Base-by-base conservation (phyloP, 2,329 filamentous ascomycete genomes). In the Allantophomopsis cytisporea region DNA sequence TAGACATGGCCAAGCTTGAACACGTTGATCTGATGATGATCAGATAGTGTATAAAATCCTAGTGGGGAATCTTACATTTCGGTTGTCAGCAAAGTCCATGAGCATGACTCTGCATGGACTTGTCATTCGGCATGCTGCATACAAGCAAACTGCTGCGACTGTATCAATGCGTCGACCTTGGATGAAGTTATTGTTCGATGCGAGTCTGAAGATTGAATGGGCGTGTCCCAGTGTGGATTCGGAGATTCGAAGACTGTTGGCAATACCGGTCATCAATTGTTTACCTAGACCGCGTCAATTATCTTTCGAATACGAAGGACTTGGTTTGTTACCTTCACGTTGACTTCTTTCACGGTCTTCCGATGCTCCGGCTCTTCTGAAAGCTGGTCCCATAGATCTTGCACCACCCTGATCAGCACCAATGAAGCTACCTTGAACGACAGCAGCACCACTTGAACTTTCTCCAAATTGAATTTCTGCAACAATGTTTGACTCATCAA, bases 391-490 rank as follows among this genome's bases (percentile, higher is more conserved):
- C 52, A 78, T 64, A 48, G 69, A 74, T 20, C 45, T 43, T 2
- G 51, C 50, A 17, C 41, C 47, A 23, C 83, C 85, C 54, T 95
- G 86, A 57, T 88, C 84, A 43, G 86, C 83, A 39, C 78, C 81
- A 44, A 98, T 77, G 54, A 81, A 93, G 45, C 80, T 88, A 57
- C 91, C 91, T 58, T 95, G 86, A 14, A 95, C 86, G 38, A 93
- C 74, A 39, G 89, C 88, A 37, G 84, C 86, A 52, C 91, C 91
- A 28, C 76, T 79, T 0, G 84, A 76, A 20, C 77, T 82, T 64
- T 98, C 89, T 47, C 87, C 87, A 54, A 96, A 98, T 16, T 80
- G 80, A 45, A 96, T 76, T 58, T 98, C 91, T 37, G 86, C 76
- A 42, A 95, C 88, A 45, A 96, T 94, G 54, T 93, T 87, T 55